These are phyloP conservation scores for Agaricus blazei DNA, from an alignment of 768 basidiomycete species.

Conservation along the genomic window DNA sequence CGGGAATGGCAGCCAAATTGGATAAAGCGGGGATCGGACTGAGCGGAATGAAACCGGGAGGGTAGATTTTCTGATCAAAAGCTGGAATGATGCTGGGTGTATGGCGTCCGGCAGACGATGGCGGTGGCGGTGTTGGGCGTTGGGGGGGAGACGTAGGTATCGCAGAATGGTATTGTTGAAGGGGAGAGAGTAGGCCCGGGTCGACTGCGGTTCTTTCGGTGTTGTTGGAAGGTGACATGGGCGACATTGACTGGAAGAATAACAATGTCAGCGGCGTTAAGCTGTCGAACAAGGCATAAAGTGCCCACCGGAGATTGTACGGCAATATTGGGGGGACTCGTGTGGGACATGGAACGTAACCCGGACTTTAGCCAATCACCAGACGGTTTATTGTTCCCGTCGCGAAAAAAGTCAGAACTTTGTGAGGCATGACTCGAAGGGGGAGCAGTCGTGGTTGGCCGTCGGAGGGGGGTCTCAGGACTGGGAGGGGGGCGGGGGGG, in stretches of 20 bases:
- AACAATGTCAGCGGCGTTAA: neutral
- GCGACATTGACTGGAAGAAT: slow-evolving; percentile 31
- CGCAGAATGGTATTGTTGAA: slow-evolving; percentile 14
- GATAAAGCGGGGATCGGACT: slow-evolving; percentile 23
- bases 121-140: neutral
- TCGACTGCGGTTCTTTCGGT: slow-evolving; percentile 28
- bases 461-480: neutral
- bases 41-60: slow-evolving; percentile 33
- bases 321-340: slow-evolving; percentile 35
- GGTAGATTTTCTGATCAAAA: slow-evolving; percentile 19
- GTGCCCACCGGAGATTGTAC: slow-evolving; percentile 42
- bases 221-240: slow-evolving; percentile 30
- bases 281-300: neutral
- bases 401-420: neutral
- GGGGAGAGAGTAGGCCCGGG: slow-evolving; percentile 39
- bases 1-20: neutral
- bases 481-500: neutral
- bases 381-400: neutral
- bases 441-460: slow-evolving; percentile 3
- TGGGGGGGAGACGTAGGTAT: neutral
- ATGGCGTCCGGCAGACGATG: too few species aligned
- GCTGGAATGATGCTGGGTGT: too few species aligned
- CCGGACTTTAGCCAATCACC: slow-evolving; percentile 17
- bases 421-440: slow-evolving; percentile 8
- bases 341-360: slow-evolving; percentile 24